Percentiles rank a stretch among this genome's conserved stretches.
These are phyloP conservation scores for Colletotrichum sp. DNA, from an alignment of 2,329 filamentous ascomycete genomes.

Conservation along the genomic window DNA sequence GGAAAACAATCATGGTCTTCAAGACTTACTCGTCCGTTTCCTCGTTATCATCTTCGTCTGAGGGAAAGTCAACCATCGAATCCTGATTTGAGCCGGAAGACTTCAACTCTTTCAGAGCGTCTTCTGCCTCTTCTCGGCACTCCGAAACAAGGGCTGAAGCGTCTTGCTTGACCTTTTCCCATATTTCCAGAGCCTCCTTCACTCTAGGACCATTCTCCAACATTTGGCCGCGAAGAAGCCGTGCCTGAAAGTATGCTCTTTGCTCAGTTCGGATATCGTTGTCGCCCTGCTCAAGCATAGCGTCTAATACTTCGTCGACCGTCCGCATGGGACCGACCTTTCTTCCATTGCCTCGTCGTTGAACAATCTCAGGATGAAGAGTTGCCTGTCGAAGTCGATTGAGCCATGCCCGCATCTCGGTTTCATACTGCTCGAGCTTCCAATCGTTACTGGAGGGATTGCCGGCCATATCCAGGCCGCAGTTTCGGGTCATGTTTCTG, in stretches of 20 bases:
- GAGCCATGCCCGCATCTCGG: constrained; percentile 81
- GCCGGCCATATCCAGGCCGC: constrained; percentile 69
- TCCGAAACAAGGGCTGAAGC: constrained; percentile 61
- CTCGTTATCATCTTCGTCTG: constrained; percentile 36
- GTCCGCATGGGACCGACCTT: constrained; percentile 75
- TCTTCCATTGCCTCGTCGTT: constrained; percentile 66
- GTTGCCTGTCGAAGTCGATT: constrained; percentile 81
- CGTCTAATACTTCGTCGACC: constrained; percentile 83
- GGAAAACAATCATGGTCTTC: not conserved
- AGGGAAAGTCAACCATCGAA: not conserved
- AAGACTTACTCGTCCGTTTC: constrained; percentile 38
- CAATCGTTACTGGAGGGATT: constrained; percentile 66
- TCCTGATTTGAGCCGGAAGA: not conserved
- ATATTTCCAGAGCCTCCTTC: constrained; percentile 72
- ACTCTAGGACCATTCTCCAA: constrained; percentile 76
- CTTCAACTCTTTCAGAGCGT: constrained; percentile 43
- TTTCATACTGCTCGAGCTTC: constrained; percentile 67
- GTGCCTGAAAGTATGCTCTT: constrained; percentile 66
- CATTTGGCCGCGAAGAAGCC: constrained; percentile 76
- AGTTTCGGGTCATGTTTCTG: constrained; percentile 74
- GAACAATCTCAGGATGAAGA: constrained; percentile 80
- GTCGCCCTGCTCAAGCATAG: constrained; percentile 90
- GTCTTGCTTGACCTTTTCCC: constrained; percentile 62
- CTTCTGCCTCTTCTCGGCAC: constrained; percentile 65
- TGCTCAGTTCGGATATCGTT: constrained; percentile 70